Base-by-base conservation (phyloP, 345 rosid genomes). In the Cardiospermum halicacabum region DNA sequence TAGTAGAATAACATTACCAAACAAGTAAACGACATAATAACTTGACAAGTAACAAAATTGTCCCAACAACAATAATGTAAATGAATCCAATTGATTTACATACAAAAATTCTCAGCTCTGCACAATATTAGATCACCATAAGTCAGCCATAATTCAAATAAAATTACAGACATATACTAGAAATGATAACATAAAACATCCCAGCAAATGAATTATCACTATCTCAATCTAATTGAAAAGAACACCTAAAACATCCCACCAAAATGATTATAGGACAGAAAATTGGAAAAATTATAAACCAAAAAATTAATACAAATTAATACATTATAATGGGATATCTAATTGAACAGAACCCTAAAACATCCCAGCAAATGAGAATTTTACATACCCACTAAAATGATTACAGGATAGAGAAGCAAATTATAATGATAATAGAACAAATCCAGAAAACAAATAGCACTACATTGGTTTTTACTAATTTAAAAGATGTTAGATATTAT, bases 361-460 rank as follows among this genome's bases (percentile, higher is more conserved):
- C n/a, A n/a, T n/a, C n/a, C n/a, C n/a, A n/a, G n/a, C n/a, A n/a
- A n/a, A n/a, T n/a, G n/a, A n/a, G n/a, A n/a, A n/a, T n/a, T n/a
- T n/a, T n/a, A n/a, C n/a, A n/a, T n/a, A n/a, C n/a, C n/a, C n/a
- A n/a, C n/a, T n/a, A n/a, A n/a, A n/a, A n/a, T n/a, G n/a, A n/a
- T n/a, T n/a, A n/a, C n/a, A 34, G 26, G 2, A 27, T 37, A 48
- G 40, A 45, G 60, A 68, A 15, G 50, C 22, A 60, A 30, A 60
- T 21, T 15, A 32, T 27, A 11, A 21, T 16, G 19, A 8, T 3
- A 30, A 42, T 32, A 11, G 32, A 26, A 16, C 6, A 48, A 26
- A 47, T 36, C 70, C 64, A 57, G 34, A 55, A 56, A 48, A 57
- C 48, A 24, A 32, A 57, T 31, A 9, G 13, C 42, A 56, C 9